Base-by-base conservation (phyloP, 352 stramenopile species). In the Thalassiosira ordinaria region DNA sequence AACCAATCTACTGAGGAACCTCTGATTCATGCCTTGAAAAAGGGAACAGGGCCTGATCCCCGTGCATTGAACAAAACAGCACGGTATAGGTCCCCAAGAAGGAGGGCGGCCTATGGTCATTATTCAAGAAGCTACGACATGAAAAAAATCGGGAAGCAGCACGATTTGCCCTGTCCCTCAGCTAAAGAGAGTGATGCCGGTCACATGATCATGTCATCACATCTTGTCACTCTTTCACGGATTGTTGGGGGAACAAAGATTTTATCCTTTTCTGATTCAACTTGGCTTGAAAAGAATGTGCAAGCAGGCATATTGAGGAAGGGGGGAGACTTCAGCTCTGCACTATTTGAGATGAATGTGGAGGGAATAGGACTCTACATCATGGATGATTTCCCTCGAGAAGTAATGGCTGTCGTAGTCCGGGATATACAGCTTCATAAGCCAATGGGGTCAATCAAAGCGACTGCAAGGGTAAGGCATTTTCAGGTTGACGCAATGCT, bases 201-300 rank as follows among this genome's bases (percentile, higher is more conserved):
- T 52, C 20, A 64, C 0, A 41, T 44, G 2, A 59, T 62, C 5
- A 26, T 22, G 14, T 18, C 14, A 22, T 56, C 47, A 56, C 8
- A 56, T 22, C 47, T 56, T 22, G 5, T 26, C 20, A 9, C 20
- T 69, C 65, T 86, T 72, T 41, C 74, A 2, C 53, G 82, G 60
- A 89, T 89, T 22, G 65, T 75, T 6, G 72, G 52, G 16, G 83
- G 83, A 11, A 82, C 69, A 39, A 87, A 86, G 41, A 84, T 89
- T 70, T 62, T 89, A 22, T 84, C 74, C 24, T 89, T 88, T 61
- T 85, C 67, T 60, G 79, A 90, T 67, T 86, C 74, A 37, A 18
- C 55, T 24, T 90, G 62, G 47, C 57, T 82, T n/a, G 66, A 44
- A 33, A 33, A 86, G 3, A 65, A 88, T 56, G 60, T 79, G 26